Percentiles rank a stretch among this genome's conserved stretches.
These are phyloP conservation scores for Solanum clarkiae DNA, from an alignment of 257 asterid species.

Conservation along the genomic window DNA sequence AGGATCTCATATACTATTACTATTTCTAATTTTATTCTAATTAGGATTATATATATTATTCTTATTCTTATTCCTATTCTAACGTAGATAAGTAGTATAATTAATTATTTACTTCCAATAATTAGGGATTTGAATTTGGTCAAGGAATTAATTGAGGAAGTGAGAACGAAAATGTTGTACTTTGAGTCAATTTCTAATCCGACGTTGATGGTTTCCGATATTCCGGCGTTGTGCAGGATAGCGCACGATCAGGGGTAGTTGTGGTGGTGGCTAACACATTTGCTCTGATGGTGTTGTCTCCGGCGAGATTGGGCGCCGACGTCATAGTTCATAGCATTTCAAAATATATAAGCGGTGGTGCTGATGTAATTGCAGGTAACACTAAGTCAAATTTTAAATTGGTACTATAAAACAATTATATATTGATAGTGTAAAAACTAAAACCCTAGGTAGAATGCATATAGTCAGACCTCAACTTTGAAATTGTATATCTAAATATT, in stretches of 20 bases:
- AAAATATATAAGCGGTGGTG: constrained; percentile 85
- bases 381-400: no score
- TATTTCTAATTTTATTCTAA: no score
- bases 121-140: constrained; percentile 32
- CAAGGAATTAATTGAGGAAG: constrained; percentile 36
- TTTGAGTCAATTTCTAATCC: constrained; percentile 79
- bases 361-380: constrained; percentile 86
- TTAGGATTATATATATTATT: no score
- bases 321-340: constrained; percentile 87
- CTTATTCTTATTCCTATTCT: no score
- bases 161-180: constrained; percentile 60
- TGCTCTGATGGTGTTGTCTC: constrained; percentile 84
- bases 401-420: no score
- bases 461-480: no score
- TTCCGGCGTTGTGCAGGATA: constrained; percentile 66
- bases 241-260: constrained; percentile 68
- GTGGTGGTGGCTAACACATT: constrained; percentile 87
- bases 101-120: no score
- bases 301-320: constrained; percentile 82
- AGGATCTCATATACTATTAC: no score
- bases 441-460: no score
- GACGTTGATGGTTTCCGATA: constrained; percentile 57
- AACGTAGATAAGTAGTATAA: no score
- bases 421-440: no score
- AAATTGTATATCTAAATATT: no score